Conservation (phyloP, 768 basidiomycete species). For the Chalciporus sphaerocephalus region DNA sequence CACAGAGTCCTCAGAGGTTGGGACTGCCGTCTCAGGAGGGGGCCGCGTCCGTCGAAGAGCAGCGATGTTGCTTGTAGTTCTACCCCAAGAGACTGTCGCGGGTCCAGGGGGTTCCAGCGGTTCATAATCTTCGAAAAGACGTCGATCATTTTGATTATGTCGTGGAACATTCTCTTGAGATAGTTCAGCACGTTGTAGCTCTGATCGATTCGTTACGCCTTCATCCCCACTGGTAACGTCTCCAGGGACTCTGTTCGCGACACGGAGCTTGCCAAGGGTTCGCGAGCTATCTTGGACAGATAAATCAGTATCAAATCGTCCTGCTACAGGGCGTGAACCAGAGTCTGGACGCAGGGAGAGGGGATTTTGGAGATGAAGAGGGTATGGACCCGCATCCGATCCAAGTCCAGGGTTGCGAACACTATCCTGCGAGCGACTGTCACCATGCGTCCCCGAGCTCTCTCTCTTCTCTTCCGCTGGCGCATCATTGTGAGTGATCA, state of each 20-base stretch:
- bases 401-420: not conserved
- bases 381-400: not conserved
- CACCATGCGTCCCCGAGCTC: slow-evolving; percentile 8
- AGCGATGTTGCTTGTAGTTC: slow-evolving; percentile 26
- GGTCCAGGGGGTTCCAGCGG: slow-evolving; percentile 19
- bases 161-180: not conserved
- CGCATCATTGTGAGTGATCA: not conserved
- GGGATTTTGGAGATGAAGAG: not conserved
- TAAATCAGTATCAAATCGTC: slow-evolving; percentile 12
- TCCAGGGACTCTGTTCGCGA: slow-evolving; percentile 47
- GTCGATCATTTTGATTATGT: not conserved
- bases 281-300: slow-evolving; percentile 30
- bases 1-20: slow-evolving; percentile 6
- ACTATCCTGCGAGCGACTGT: slow-evolving; percentile 4
- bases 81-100: slow-evolving; percentile 25
- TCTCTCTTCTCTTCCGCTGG: not conserved
- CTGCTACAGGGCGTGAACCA: slow-evolving; percentile 12
- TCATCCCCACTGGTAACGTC: slow-evolving; percentile 38
- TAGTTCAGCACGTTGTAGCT: not conserved
- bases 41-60: slow-evolving; percentile 16
- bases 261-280: slow-evolving; percentile 43
- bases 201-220: slow-evolving; percentile 19
- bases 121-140: slow-evolving; percentile 1
- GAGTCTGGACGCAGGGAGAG: slow-evolving; percentile 7
- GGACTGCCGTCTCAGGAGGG: slow-evolving; percentile 3